Conservation (phyloP, 177 flowering plant genomes). For the Vitis hybrid region DNA sequence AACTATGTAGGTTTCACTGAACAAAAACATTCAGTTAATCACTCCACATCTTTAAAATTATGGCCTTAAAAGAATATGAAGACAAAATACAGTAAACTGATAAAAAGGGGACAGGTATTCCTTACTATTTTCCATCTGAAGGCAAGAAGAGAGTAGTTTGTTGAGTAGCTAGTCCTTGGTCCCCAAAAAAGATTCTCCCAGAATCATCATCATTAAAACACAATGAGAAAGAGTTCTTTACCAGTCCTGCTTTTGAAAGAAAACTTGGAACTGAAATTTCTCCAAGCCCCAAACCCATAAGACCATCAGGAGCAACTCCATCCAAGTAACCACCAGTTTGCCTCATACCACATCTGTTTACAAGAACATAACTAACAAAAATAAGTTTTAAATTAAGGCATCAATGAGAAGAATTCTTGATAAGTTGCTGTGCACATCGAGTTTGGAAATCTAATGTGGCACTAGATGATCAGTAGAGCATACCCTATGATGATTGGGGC, state of each 20-base stretch:
- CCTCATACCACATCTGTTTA: slow-evolving; percentile 84
- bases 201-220: slow-evolving; percentile 80
- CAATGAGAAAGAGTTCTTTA: slow-evolving; percentile 77
- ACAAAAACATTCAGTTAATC: slow-evolving; percentile 14
- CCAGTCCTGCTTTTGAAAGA: slow-evolving; percentile 77
- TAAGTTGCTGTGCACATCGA: not conserved
- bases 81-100: not conserved
- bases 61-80: not conserved
- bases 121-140: slow-evolving; percentile 64
- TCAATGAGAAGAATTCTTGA: not conserved
- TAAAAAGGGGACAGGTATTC: not conserved
- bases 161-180: slow-evolving; percentile 64
- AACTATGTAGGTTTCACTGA: slow-evolving; percentile 70
- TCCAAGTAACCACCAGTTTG: slow-evolving; percentile 91
- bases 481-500: slow-evolving; percentile 84
- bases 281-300: slow-evolving; percentile 90
- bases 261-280: slow-evolving; percentile 80
- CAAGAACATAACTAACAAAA: slow-evolving; percentile 10
- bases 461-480: slow-evolving; percentile 10
- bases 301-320: slow-evolving; percentile 97
- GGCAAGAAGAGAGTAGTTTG: slow-evolving; percentile 75
- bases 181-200: slow-evolving; percentile 92
- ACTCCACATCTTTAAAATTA: no score
- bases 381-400: not conserved
- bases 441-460: not conserved